These are phyloP conservation scores for Astragalus glycyphyllos DNA, from an alignment of 306 rosid genomes.

Conservation along the genomic window DNA sequence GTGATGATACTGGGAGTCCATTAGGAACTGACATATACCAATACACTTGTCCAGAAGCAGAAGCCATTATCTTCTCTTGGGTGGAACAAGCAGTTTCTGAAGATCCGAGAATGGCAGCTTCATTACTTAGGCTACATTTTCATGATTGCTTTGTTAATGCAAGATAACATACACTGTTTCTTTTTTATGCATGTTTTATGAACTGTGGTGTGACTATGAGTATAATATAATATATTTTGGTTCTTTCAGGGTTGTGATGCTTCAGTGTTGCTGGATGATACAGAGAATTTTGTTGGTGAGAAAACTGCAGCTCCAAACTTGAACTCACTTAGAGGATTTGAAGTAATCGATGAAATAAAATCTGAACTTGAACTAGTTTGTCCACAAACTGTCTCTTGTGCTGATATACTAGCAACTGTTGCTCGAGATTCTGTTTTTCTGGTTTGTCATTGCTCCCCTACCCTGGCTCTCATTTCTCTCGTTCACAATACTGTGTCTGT, in stretches of 20 bases:
- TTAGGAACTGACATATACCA: constrained; percentile 46
- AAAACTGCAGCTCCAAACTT: constrained; percentile 86
- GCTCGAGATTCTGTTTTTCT: constrained; percentile 84
- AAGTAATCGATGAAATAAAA: constrained; percentile 78
- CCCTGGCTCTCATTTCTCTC: not conserved
- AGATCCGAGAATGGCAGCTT: constrained; percentile 90
- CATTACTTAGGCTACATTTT: constrained; percentile 84
- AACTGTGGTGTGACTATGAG: not conserved
- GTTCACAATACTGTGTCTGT: not conserved
- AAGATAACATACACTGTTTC: constrained; percentile 37
- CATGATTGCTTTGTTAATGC: constrained; percentile 94
- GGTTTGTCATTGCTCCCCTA: constrained; percentile 50
- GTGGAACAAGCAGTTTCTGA: constrained; percentile 55
- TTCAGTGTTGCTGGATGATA: constrained; percentile 81
- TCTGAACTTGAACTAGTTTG: constrained; percentile 70
- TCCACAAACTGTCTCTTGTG: constrained; percentile 84
- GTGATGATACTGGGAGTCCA: constrained; percentile 47
- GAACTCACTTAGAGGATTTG: constrained; percentile 86
- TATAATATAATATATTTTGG: not conserved
- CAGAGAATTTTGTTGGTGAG: constrained; percentile 65
- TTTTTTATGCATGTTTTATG: not conserved
- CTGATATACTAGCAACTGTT: constrained; percentile 78
- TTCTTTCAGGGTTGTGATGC: constrained; percentile 80
- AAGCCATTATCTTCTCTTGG: constrained; percentile 68
- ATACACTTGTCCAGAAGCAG: constrained; percentile 69